A percentile compares a stretch with the other conserved stretches of the same genome.
These are phyloP conservation scores for Craterostigma plantagineum DNA, from an alignment of 257 asterid species.

Conservation along the genomic window DNA sequence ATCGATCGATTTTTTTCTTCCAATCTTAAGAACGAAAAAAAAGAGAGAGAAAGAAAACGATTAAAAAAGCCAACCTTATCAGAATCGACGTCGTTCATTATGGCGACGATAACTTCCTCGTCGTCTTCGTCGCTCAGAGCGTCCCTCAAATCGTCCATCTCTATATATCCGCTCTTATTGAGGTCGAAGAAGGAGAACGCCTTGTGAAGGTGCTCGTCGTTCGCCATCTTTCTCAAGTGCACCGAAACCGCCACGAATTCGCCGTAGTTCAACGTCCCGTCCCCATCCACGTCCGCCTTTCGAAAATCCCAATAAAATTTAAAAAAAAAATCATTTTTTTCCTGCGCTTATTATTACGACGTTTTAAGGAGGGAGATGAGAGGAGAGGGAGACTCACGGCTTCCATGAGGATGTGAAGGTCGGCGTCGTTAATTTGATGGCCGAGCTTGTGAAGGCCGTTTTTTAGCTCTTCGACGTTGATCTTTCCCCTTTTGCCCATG, in stretches of 20 bases:
- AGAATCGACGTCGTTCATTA: slow-evolving; percentile 80
- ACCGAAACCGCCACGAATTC: slow-evolving; percentile 92
- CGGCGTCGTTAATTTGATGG: too few relatives aligned
- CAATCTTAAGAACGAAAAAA: too few relatives aligned
- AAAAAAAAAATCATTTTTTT: background rate
- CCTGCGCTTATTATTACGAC: background rate
- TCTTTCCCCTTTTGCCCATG: too few relatives aligned
- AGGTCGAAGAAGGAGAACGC: slow-evolving; percentile 73
- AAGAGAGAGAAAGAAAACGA: too few relatives aligned
- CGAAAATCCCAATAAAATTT: slow-evolving; percentile 5
- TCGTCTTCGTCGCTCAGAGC: slow-evolving; percentile 65
- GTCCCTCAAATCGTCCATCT: slow-evolving; percentile 64
- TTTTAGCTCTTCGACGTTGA: too few relatives aligned
- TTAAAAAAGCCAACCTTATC: slow-evolving; percentile 41
- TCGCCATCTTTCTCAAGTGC: slow-evolving; percentile 82
- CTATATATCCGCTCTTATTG: slow-evolving; percentile 70
- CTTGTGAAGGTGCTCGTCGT: slow-evolving; percentile 64
- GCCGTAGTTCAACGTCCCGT: slow-evolving; percentile 75
- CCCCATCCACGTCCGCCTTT: slow-evolving; percentile 92
- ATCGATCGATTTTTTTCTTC: too few relatives aligned
- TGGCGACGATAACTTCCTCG: slow-evolving; percentile 35
- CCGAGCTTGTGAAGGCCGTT: too few relatives aligned
- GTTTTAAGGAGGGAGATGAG: too few relatives aligned
- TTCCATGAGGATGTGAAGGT: too few relatives aligned
- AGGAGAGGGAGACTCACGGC: too few relatives aligned